Evolutionary conservation across 345 rosid genomes (phyloP), one percentile per base, ranked within the genome.

Genomic region (Pugionium dolabratum): DNA sequence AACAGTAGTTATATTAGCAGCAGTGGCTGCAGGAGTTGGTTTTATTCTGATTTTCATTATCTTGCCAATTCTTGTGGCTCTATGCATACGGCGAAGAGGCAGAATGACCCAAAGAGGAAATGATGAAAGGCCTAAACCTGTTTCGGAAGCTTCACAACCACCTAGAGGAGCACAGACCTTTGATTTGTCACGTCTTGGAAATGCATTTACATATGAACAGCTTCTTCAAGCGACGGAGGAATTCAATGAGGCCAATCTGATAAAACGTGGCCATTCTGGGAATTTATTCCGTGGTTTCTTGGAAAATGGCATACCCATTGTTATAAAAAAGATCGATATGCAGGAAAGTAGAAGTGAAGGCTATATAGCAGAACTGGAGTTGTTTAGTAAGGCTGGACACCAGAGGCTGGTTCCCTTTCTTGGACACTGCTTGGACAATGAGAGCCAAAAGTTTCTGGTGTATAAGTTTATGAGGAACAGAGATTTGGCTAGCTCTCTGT

Each of bases 231-330:
- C 96, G 58, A 89, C 96, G 3, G 80, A 79, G 54, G 83, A 84
- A 7, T 89, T 91, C 51, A 78, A 56, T 64, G 97, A 87, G 43
- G 76, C 75, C 1, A 91, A 82, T 75, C 85, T 95, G 73, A 86
- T 95, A 49, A 95, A 87, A 78, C 78, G 81, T 29, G 99, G 99
- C 35, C 99, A 91, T 65, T 95, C 99, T 0, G 99, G 99, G 51
- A 87, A 76, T 75, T 86, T 95, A 33, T 95, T 81, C 75, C 84
- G 74, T 58, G 99, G 95, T 42, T 47, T 80, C 58, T 68, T 89
- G 60, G 99, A 80, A 18, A 84, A 80, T 53, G 89, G 90, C 28
- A 53, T 54, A 54, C 83, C 82, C 40, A 74, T 88, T 56, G 91
- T 89, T 48, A 62, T 95, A 30, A 95, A 91, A 68, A 91, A 73